A percentile compares a stretch with the other conserved stretches of the same genome.
Conservation (phyloP, 768 basidiomycete genomes). For the Podaxis sp. region DNA sequence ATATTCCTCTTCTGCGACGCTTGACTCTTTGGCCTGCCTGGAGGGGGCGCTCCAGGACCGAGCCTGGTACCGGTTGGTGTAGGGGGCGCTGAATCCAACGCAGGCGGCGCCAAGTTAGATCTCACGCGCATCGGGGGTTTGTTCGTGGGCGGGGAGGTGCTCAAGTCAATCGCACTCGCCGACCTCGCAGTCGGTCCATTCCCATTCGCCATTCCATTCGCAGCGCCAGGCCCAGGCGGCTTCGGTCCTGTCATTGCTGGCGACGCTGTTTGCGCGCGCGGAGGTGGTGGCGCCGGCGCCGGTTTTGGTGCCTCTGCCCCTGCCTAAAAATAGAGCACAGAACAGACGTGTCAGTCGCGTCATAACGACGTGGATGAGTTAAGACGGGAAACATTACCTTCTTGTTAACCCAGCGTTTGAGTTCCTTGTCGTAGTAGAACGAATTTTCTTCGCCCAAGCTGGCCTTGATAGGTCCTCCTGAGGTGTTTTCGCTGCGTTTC, state of each 20-base stretch:
- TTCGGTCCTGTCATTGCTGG: constrained; percentile 53
- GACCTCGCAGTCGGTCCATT: constrained; percentile 49
- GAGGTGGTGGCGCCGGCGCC: constrained; percentile 58
- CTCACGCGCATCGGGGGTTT: constrained; percentile 51
- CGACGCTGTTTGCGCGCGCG: constrained; percentile 84
- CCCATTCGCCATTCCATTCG: constrained; percentile 6
- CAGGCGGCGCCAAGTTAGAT: constrained; percentile 60
- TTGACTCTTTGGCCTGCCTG: constrained; percentile 53
- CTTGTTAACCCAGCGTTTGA: constrained; percentile 95
- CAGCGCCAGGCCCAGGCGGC: constrained; percentile 5
- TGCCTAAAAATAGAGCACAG: constrained; percentile 37
- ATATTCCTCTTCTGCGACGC: constrained; percentile 68
- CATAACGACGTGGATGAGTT: not conserved
- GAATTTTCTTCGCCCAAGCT: constrained; percentile 88
- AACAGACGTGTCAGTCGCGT: not conserved
- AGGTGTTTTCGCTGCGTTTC: constrained; percentile 55
- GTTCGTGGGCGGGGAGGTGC: constrained; percentile 48
- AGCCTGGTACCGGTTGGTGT: constrained; percentile 45
- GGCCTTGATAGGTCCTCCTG: constrained; percentile 78
- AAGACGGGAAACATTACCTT: constrained; percentile 49
- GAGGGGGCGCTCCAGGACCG: constrained; percentile 50
- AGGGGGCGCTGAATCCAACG: constrained; percentile 43
- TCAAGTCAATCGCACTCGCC: constrained; percentile 63
- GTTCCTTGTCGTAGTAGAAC: constrained; percentile 94
- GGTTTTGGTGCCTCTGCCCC: constrained; percentile 55